Conservation (phyloP, 2,329 filamentous ascomycete genomes). For the Arthrinium phaeospermum region DNA sequence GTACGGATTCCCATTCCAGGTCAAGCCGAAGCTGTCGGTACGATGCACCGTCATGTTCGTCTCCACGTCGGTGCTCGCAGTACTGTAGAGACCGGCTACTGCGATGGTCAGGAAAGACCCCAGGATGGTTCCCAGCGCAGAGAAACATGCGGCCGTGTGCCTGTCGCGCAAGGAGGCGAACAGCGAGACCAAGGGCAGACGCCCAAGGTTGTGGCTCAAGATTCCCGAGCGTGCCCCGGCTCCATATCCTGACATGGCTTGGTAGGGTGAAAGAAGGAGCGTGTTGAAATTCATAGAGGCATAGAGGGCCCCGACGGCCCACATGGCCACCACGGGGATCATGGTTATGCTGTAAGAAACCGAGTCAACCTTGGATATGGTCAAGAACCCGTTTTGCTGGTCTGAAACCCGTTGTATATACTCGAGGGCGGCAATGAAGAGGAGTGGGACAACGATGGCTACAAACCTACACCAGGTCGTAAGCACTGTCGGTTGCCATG, state of each 20-base stretch:
- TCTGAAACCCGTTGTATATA: conserved; percentile 18
- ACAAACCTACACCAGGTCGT: not conserved
- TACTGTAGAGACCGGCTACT: conserved; percentile 19
- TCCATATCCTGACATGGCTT: not conserved
- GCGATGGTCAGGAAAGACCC: conserved; percentile 18
- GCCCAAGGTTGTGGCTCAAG: conserved; percentile 19
- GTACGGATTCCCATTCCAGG: not conserved
- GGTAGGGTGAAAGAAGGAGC: not conserved
- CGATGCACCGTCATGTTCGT: not conserved
- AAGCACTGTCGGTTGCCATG: conserved; percentile 11
- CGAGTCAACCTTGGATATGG: not conserved
- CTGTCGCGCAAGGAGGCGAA: not conserved
- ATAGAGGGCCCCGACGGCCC: not conserved
- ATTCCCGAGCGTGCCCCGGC: not conserved
- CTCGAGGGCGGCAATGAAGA: conserved; percentile 17
- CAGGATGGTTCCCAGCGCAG: not conserved
- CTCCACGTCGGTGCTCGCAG: not conserved
- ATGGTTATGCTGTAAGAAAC: conserved; percentile 9
- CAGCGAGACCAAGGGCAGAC: conserved; percentile 11
- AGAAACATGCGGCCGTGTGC: not conserved
- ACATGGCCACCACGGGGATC: conserved; percentile 10
- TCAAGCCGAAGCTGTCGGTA: not conserved
- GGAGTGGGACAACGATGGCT: conserved; percentile 7
- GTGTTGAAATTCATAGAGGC: conserved; percentile 21
- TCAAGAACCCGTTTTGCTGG: not conserved